phyloP scores from a whole-genome alignment of 805 yeast species.

The Saccharomycopsis schoenii region DNA sequence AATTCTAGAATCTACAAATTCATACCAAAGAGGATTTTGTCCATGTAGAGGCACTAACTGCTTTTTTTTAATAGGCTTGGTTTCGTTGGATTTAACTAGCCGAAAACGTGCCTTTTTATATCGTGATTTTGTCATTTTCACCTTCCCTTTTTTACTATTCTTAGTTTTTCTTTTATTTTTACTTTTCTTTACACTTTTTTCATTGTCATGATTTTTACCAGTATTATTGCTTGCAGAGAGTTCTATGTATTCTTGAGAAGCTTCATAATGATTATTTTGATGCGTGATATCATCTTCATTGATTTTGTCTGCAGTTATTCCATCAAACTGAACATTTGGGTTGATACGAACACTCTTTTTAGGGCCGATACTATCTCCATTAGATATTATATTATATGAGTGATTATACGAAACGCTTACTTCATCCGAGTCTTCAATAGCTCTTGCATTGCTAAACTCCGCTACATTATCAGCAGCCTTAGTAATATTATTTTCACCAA shows the following conservation, averaged over 20 bases:
- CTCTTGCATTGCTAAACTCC: neutral
- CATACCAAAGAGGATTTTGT: constrained; percentile 13
- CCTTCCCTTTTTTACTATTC: neutral
- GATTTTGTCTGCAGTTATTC: no score
- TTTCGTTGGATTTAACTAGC: neutral
- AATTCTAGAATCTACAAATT: constrained; percentile 13
- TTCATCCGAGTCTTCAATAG: neutral
- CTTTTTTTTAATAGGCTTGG: neutral
- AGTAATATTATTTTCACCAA: neutral
- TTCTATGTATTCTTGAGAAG: neutral
- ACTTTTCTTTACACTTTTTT: neutral
- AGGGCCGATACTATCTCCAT: neutral
- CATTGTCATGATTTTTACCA: neutral
- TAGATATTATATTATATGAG: neutral
- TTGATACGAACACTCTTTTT: neutral
- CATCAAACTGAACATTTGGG: neutral
- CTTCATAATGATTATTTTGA: neutral
- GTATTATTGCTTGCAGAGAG: neutral
- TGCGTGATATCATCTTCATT: neutral
- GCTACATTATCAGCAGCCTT: neutral
- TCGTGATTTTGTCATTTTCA: neutral
- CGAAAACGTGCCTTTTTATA: neutral
- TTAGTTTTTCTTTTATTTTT: neutral
- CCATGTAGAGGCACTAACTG: constrained; percentile 9
- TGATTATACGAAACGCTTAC: neutral